phyloP scores from a whole-genome alignment of 2,329 filamentous ascomycete genomes.

The Aspergillus sp. region DNA sequence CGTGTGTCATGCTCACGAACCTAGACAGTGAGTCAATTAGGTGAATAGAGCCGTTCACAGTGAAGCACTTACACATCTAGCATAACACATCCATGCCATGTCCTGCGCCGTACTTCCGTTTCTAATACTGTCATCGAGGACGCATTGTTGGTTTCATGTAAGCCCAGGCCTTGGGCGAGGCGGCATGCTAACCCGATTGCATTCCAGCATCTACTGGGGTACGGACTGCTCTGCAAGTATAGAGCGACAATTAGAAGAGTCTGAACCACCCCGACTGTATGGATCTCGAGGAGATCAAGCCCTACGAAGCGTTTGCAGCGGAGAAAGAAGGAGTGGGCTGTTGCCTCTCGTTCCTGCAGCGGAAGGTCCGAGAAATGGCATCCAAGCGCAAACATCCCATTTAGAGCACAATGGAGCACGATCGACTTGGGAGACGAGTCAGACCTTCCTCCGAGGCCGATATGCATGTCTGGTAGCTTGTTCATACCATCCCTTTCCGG shows the following conservation, averaged over 20 bases:
- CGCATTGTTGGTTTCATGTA: slow-evolving; percentile 37
- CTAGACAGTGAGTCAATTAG: slow-evolving; percentile 17
- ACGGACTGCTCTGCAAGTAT: slow-evolving; percentile 45
- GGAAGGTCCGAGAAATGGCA: slow-evolving; percentile 43
- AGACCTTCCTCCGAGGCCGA: slow-evolving; percentile 38
- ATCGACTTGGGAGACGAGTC: slow-evolving; percentile 38
- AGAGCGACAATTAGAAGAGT: slow-evolving; percentile 43
- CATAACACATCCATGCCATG: slow-evolving; percentile 46
- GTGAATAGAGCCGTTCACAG: no score
- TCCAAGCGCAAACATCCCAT: slow-evolving; percentile 48
- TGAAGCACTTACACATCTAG: slow-evolving; percentile 37
- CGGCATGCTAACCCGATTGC: slow-evolving; percentile 46
- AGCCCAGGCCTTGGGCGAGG: slow-evolving; percentile 45
- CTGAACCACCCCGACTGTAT: slow-evolving; percentile 46
- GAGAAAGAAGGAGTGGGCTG: slow-evolving; percentile 38
- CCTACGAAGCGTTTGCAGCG: slow-evolving; percentile 38
- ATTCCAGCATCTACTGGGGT: slow-evolving; percentile 48
- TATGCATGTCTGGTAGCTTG: slow-evolving; percentile 25
- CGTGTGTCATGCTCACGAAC: slow-evolving; percentile 44
- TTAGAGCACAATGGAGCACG: slow-evolving; percentile 48
- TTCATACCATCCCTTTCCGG: slow-evolving; percentile 21
- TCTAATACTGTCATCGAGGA: slow-evolving; percentile 32
- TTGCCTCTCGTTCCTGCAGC: slow-evolving; percentile 28
- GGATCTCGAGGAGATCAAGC: slow-evolving; percentile 42
- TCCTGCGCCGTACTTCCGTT: slow-evolving; percentile 39